phyloP scores from a whole-genome alignment of 768 basidiomycete species.

The Xanthoconium stramineum region DNA sequence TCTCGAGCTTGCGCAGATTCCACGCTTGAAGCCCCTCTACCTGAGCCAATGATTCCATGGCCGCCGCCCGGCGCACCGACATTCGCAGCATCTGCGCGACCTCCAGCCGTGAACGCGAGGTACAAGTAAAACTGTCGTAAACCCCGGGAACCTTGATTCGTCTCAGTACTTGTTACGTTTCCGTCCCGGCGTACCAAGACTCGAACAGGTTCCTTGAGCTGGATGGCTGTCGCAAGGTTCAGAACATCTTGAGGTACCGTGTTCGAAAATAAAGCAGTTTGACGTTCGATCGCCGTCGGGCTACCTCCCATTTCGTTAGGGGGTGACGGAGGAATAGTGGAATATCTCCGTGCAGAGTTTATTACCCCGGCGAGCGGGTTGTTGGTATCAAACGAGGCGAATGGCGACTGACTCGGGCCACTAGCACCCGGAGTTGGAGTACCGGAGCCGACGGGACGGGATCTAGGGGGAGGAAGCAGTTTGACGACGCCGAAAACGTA shows the following conservation, averaged over 20 bases:
- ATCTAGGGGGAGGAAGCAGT: conserved; percentile 83
- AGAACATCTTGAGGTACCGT: conserved; percentile 98
- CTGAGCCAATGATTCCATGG: conserved; percentile 89
- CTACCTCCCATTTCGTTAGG: conserved; percentile 36
- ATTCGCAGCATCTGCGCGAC: conserved; percentile 54
- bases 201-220: conserved; percentile 92
- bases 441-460: conserved; percentile 46
- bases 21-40: conserved; percentile 75
- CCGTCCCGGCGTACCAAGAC: conserved; percentile 95
- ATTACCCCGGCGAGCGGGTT: conserved; percentile 32
- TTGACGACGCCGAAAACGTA: conserved; percentile 93
- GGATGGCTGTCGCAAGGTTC: conserved; percentile 89
- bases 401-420: conserved; percentile 37
- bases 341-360: conserved; percentile 55
- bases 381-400: conserved; percentile 48
- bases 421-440: conserved; percentile 34
- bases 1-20: conserved; percentile 85
- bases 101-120: conserved; percentile 88
- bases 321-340: conserved; percentile 48
- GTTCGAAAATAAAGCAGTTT: conserved; percentile 94
- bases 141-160: conserved; percentile 72
- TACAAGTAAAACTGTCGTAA: conserved; percentile 96
- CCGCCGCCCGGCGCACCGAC: conserved; percentile 49
- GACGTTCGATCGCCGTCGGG: conserved; percentile 62
- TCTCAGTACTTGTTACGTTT: conserved; percentile 68